A percentile compares a stretch with the other conserved stretches of the same genome.
Evolutionary conservation across 106 monocot species (phyloP).

Genomic region (Agapanthus africanus): DNA sequence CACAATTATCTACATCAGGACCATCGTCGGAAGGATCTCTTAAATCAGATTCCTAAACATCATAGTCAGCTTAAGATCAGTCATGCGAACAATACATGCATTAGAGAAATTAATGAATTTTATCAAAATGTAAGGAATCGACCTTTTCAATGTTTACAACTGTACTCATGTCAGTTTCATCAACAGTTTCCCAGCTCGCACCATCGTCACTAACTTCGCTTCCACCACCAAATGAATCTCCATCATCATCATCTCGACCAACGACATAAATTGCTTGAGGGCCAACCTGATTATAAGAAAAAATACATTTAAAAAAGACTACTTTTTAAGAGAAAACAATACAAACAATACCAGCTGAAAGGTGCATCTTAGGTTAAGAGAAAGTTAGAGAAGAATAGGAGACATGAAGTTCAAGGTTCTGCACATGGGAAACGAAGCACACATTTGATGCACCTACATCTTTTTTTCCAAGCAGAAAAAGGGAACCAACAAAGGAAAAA

Average conservation of each 20-base stretch:
- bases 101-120: constrained; percentile 4
- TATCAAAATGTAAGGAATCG: not conserved
- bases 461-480: not conserved
- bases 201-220: constrained; percentile 56
- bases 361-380: not conserved
- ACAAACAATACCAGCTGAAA: not conserved
- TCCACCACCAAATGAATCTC: constrained; percentile 57
- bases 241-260: constrained; percentile 68
- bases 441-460: not conserved
- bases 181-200: constrained; percentile 90
- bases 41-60: constrained; percentile 43
- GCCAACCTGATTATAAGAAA: constrained; percentile 35
- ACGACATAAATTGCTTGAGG: constrained; percentile 94
- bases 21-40: constrained; percentile 10
- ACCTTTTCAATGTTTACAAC: constrained; percentile 47
- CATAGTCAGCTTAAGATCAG: not conserved
- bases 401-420: no score
- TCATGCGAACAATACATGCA: not conserved
- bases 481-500: not conserved
- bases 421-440: no score
- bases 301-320: not conserved
- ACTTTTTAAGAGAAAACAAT: not conserved
- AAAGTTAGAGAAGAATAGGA: not conserved
- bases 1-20: constrained; percentile 18
- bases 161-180: constrained; percentile 55